Evolutionary conservation across 805 yeast genomes (phyloP), one percentile per base, ranked within the genome.

Genomic region (Candida incommunis): DNA sequence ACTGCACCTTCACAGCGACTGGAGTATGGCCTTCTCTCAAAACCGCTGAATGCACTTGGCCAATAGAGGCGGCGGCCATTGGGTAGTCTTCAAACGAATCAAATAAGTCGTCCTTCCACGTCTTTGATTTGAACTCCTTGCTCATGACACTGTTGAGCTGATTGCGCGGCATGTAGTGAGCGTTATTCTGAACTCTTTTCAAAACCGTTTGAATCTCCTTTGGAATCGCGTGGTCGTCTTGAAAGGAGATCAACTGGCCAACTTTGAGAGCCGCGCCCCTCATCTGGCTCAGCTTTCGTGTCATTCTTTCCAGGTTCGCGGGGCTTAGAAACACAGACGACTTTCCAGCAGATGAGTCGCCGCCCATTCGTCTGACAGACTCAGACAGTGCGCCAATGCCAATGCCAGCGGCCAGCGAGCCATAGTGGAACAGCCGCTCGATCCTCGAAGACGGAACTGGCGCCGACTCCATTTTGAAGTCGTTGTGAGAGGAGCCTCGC

Each of bases 191-290:
- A 1, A 92, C 96, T 25, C 87, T 69, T 43, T 84, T 65, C 53
- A 92, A 66, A 40, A 90, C 77, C 53, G 78, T 75, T 55, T 86
- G 94, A 47, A 92, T 74, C 55, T 88, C 96, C 37, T 72, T 70
- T 1, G 98, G 97, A 37, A 90, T 65, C 26, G 90, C 76, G 24
- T 83, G 72, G 48, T 81, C 78, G 60, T 90, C 97, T 63, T 92
- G 98, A 62, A 92, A 90, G 2, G 96, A 85, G 62, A 92, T 67
- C 82, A 92, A 76, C 64, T 92, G 98, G n/a, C 98, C 98, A 46
- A 92, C 74, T 58, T 92, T 92, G 58, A 92, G 69, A 2, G 98
- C 98, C 2, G 97, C 98, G n/a, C 98, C 98, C 58, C 98, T 74
- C 98, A 92, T 92, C 57, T 84, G 78, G 43, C 92, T 76, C 54